These are phyloP conservation scores for Spiraea crenata DNA, from an alignment of 331 rosid genomes.

Conservation along the genomic window DNA sequence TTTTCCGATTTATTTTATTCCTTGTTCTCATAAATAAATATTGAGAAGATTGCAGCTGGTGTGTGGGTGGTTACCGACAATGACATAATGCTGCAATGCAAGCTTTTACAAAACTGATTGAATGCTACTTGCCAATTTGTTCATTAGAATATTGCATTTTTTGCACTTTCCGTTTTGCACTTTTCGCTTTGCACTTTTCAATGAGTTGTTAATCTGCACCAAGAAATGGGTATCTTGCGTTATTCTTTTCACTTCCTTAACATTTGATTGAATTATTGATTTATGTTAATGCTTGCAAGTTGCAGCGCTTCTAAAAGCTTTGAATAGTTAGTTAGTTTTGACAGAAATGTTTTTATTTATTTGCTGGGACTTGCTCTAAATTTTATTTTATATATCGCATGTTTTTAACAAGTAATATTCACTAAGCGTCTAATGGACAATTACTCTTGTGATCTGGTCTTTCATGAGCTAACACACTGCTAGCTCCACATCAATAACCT, in stretches of 20 bases:
- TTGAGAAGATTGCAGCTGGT: neutral
- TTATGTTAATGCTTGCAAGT: no score
- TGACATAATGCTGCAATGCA: constrained; percentile 14
- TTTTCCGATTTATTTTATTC: neutral
- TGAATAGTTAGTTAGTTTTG: no score
- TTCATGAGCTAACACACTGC: neutral
- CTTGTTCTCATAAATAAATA: neutral
- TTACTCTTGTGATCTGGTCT: neutral
- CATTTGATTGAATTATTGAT: no score
- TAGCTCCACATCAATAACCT: constrained; percentile 7
- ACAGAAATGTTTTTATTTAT: no score
- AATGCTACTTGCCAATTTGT: constrained; percentile 9
- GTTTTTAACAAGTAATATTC: no score
- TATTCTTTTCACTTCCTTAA: no score
- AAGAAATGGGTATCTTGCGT: no score
- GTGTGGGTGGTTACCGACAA: constrained; percentile 2
- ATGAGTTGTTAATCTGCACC: no score
- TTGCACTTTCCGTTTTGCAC: neutral
- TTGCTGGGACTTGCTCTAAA: no score
- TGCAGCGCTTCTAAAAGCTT: no score
- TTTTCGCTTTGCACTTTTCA: neutral
- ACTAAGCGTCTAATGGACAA: neutral
- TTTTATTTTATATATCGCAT: no score
- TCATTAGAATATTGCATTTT: neutral
- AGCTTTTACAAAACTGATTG: neutral